These are phyloP conservation scores for Wallacemonas sp. DNA, from an alignment of 208 protist species.

Conservation along the genomic window DNA sequence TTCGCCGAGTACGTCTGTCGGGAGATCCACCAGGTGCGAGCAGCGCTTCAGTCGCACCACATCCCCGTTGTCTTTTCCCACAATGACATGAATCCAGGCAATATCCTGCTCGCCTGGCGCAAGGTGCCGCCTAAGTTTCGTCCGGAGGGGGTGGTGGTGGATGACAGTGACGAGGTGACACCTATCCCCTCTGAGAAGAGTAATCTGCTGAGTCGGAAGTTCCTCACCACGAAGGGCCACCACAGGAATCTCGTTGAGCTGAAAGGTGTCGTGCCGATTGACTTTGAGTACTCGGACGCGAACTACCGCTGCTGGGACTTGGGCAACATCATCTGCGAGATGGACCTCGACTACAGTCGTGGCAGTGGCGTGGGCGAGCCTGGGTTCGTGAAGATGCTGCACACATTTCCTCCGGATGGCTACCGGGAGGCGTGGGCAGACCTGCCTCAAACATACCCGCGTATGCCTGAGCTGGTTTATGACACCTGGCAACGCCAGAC, in stretches of 20 bases:
- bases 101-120: constrained; percentile 71
- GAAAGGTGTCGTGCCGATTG: constrained; percentile 74
- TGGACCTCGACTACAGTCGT: constrained; percentile 84
- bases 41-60: constrained; percentile 24
- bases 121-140: constrained; percentile 38
- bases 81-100: constrained; percentile 84
- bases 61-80: constrained; percentile 80
- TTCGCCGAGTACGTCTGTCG: constrained; percentile 46
- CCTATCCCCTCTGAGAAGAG: constrained; percentile 41
- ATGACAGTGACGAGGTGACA: constrained; percentile 51
- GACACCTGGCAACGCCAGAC: constrained; percentile 39
- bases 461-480: constrained; percentile 68
- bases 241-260: constrained; percentile 74
- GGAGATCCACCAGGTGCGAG: constrained; percentile 57
- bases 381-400: constrained; percentile 81
- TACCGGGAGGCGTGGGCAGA: constrained; percentile 48
- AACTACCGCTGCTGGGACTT: constrained; percentile 87
- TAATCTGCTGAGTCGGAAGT: constrained; percentile 52
- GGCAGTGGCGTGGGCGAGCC: constrained; percentile 59
- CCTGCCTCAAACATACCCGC: constrained; percentile 65
- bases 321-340: constrained; percentile 82
- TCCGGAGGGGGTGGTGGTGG: constrained; percentile 1
- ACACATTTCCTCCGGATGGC: constrained; percentile 44
- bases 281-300: constrained; percentile 86
- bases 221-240: constrained; percentile 57